Evolutionary conservation across 106 monocot genomes (phyloP), one percentile per base, ranked within the genome.

Genomic region (Amphibolis antarctica): DNA sequence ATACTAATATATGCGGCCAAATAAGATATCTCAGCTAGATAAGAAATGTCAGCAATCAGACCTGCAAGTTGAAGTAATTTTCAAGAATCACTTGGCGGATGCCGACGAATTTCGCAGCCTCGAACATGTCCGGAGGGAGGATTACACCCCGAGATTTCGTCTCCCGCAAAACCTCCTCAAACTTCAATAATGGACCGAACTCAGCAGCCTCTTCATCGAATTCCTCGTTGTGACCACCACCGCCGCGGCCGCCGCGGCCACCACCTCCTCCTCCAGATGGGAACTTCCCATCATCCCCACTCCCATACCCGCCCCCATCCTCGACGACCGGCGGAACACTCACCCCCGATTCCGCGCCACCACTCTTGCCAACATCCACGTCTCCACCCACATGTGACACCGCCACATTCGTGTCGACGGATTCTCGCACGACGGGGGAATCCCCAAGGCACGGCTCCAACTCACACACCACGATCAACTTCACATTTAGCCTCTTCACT

Each of bases 61-160:
- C 92, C 92, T 92, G 87, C 77, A 92, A 44, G 18, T 92, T 81
- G 43, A 92, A 21, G 60, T 87, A 92, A 68, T 86, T 79, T 21
- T 69, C 66, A 0, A 92, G 76, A 53, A 92, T 61, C n/a, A 87
- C 43, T 65, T 92, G 70, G 23, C 73, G 87, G 46, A 92, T 77
- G 19, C 92, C 87, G 44, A 72, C 31, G 22, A 66, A 42, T 42
- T 78, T 77, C 1, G 89, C 89, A 0, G 82, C 85, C 60, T 82
- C 81, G 42, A 82, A 30, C 89, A 85, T 85, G 42, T 89, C 89
- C 19, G 62, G 24, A 19, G 89, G 89, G 12, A 89, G 77, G 3
- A 25, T 64, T 28, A 69, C 60, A 15, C 82, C 89, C 49, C 82
- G 74, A 9, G 76, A 65, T 55, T 82, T 79, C 0, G 29, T 26